phyloP scores from a whole-genome alignment of 441 rosid species.

The Daphne laureola region DNA sequence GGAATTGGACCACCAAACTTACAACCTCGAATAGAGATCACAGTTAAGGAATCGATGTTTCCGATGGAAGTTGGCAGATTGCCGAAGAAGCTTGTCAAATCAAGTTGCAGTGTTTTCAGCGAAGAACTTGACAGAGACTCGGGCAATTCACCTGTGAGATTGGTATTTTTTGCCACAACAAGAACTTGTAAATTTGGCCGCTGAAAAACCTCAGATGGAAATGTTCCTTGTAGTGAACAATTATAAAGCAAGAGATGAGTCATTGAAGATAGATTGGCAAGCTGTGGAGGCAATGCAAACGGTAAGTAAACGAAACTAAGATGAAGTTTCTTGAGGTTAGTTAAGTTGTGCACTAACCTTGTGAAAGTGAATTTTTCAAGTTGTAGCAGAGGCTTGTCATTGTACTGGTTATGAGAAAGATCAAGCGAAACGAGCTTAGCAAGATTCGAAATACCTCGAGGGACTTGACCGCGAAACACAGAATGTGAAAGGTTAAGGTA shows the following conservation, averaged over 20 bases:
- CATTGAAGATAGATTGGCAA: slow-evolving; percentile 4
- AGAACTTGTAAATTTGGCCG: neutral
- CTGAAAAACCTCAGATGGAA: neutral
- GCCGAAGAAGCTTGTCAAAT: neutral
- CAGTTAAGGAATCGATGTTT: neutral
- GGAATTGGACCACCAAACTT: neutral
- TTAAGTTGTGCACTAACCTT: neutral
- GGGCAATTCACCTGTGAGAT: neutral
- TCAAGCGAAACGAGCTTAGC: slow-evolving; percentile 1
- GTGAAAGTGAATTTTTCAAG: neutral
- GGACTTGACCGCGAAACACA: slow-evolving; percentile 10
- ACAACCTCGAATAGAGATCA: neutral
- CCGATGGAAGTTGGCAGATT: neutral
- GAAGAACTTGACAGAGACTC: neutral
- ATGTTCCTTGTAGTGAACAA: neutral
- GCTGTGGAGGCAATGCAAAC: neutral
- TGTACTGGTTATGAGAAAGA: neutral
- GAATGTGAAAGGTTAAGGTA: slow-evolving; percentile 10
- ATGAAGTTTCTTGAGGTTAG: neutral
- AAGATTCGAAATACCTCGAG: slow-evolving; percentile 3
- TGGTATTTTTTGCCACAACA: neutral
- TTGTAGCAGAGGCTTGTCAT: neutral
- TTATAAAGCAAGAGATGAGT: neutral
- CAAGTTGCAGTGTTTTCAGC: neutral
- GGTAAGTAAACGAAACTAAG: neutral